Conservation (phyloP, 768 basidiomycete genomes). For the Leucosporidium scottii region DNA sequence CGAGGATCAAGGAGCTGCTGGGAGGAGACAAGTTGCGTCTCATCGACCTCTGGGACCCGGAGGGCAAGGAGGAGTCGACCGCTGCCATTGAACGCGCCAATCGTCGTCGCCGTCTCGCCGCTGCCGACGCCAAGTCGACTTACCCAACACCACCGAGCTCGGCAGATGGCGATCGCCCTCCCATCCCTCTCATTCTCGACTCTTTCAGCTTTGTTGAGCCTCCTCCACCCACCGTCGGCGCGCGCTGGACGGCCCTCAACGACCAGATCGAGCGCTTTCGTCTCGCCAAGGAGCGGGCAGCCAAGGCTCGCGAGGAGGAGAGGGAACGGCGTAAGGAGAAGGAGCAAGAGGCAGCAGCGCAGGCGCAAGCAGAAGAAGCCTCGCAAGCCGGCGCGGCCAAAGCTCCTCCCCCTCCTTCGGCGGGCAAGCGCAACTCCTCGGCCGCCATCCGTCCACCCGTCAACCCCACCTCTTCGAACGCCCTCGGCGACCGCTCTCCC, state of each 20-base stretch:
- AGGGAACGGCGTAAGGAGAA: conserved; percentile 21
- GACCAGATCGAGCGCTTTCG: conserved; percentile 28
- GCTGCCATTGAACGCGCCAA: background rate
- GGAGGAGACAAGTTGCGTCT: conserved; percentile 6
- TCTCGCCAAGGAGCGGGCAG: conserved; percentile 29
- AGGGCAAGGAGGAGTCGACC: conserved; percentile 9
- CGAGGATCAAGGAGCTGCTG: conserved; percentile 18
- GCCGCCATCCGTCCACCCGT: background rate
- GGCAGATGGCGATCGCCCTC: conserved; percentile 9
- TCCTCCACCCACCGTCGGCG: background rate
- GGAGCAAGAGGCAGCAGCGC: conserved; percentile 11
- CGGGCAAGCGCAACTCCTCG: background rate
- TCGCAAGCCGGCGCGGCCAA: background rate
- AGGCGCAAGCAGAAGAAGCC: background rate
- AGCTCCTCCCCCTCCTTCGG: background rate
- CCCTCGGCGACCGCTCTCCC: background rate
- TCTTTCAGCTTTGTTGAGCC: conserved; percentile 10
- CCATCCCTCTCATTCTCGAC: conserved; percentile 13
- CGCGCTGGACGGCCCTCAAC: conserved; percentile 19
- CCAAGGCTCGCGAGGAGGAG: conserved; percentile 27
- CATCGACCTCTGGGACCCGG: conserved; percentile 22
- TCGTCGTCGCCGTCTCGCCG: background rate
- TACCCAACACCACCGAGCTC: conserved; percentile 21
- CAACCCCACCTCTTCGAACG: background rate
- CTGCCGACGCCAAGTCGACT: conserved; percentile 4